A percentile compares a stretch with the other conserved stretches of the same genome.
Evolutionary conservation across 75 land plant species (phyloP).

Genomic region (Cryptomeria japonica): DNA sequence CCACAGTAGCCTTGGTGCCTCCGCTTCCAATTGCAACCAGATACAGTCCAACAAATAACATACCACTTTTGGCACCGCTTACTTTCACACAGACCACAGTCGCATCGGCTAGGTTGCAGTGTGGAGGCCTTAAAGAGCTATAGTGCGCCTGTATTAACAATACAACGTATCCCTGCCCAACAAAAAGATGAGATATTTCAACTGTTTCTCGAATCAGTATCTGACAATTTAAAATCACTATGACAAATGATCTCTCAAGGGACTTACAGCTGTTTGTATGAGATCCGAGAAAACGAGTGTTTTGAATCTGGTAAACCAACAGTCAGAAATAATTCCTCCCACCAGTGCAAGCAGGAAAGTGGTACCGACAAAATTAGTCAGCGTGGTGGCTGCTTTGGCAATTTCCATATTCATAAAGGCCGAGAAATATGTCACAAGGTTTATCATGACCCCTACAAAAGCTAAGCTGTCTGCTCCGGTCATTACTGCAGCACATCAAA

Average conservation of each 20-base stretch:
- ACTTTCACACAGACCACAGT: constrained; percentile 30
- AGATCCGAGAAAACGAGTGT: constrained; percentile 17
- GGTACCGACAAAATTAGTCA: constrained; percentile 40
- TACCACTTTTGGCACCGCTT: constrained; percentile 32
- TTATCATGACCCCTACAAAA: constrained; percentile 19
- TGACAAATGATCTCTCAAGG: too few relatives aligned
- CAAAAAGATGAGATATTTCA: background rate
- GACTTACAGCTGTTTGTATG: constrained; percentile 19
- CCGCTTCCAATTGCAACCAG: constrained; percentile 78
- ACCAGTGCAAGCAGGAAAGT: constrained; percentile 31
- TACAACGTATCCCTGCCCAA: constrained; percentile 65
- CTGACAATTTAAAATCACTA: too few relatives aligned
- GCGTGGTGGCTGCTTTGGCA: constrained; percentile 24
- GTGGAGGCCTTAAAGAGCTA: constrained; percentile 58
- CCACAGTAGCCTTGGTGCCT: constrained; percentile 74
- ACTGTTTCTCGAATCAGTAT: too few relatives aligned
- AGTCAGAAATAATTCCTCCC: constrained; percentile 37
- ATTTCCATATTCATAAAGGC: constrained; percentile 20
- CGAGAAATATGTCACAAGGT: constrained; percentile 29
- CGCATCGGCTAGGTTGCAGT: constrained; percentile 14
- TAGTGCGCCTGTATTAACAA: constrained; percentile 66
- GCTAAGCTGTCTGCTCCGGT: constrained; percentile 34
- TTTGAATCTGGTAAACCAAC: constrained; percentile 23
- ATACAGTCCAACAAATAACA: constrained; percentile 61
- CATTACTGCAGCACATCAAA: constrained; percentile 18